Evolutionary conservation across 129 eudicot species (phyloP), one percentile per base, ranked within the genome.

Genomic region (Erigeron canadensis): DNA sequence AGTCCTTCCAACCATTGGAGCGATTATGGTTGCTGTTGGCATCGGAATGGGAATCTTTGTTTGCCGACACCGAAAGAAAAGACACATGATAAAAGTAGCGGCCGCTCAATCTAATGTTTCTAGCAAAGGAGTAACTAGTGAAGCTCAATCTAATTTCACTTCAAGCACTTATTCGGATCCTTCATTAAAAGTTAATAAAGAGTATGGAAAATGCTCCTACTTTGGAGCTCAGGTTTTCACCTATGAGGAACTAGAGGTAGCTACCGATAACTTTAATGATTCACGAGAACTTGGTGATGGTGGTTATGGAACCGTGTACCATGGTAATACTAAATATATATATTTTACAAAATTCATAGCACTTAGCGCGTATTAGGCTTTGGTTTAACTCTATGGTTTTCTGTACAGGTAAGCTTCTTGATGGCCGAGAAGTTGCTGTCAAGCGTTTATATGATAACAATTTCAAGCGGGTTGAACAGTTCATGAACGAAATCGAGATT

Each of bases 241-340:
- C 69, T 94, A 85, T 64, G 61, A 71, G 18, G 98, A 94, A 73
- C 91, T 94, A 48, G 93, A 94, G 77, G 75, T 71, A 78, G 98
- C 98, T 67, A 94, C 98, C 6, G 84, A 89, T 67, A 85, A 87
- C 71, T 94, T 94, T 45, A 47, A 80, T 72, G 72, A 76, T 54
- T 71, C 88, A 34, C 84, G 79, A 80, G 97, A 89, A 72, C 90
- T 94, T 7, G 98, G 98, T 21, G 93, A 89, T 63, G 98, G 98
- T 39, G 98, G 98, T 69, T 94, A 81, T 75, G 96, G 98, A 19
- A 80, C 87, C 2, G 98, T 93, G 7, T 93, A 93, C 72, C 84
- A 89, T 81, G 98, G 98, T 93, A 87, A 15, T 22, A 10, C 1
- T 7, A 42, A 18, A 21, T 13, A 63, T 34, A 13, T 46, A 34